Evolutionary conservation across 352 stramenopile species (phyloP).

Genomic region (Pythium vanterpoolii): DNA sequence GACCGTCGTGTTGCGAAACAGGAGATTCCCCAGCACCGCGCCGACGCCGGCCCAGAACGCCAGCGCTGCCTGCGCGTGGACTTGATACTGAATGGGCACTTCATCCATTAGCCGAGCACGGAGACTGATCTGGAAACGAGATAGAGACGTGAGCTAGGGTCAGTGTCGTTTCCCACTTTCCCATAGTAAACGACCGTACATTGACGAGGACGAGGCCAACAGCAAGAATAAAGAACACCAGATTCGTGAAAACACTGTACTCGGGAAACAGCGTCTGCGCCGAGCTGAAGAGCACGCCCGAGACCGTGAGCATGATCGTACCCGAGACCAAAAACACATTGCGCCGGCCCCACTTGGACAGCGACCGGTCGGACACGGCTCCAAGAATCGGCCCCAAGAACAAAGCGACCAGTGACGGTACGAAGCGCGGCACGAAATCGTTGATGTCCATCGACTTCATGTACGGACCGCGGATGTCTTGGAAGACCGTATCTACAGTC

Average conservation of each 20-base stretch:
- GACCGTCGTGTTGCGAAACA: constrained; percentile 62
- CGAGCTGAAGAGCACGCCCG: constrained; percentile 57
- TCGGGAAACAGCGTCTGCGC: constrained; percentile 58
- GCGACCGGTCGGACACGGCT: constrained; percentile 63
- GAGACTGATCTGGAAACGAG: constrained; percentile 43
- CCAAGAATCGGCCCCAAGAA: constrained; percentile 70
- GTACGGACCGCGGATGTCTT: constrained; percentile 62
- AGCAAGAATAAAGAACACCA: constrained; percentile 61
- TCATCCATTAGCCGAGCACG: constrained; percentile 75
- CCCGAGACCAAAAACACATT: constrained; percentile 64
- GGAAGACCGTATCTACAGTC: constrained; percentile 62
- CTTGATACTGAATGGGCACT: constrained; percentile 71
- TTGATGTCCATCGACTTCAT: constrained; percentile 69
- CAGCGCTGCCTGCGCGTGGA: constrained; percentile 68
- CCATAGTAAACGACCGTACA: constrained; percentile 29
- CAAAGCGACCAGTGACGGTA: constrained; percentile 59
- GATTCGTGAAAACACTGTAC: constrained; percentile 36
- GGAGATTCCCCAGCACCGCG: constrained; percentile 48
- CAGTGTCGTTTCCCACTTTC: neutral
- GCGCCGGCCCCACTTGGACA: constrained; percentile 65
- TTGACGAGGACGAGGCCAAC: constrained; percentile 61
- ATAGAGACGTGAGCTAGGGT: neutral
- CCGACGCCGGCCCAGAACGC: constrained; percentile 68
- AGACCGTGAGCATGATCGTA: constrained; percentile 42
- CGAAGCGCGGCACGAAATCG: constrained; percentile 53